Evolutionary conservation across 352 stramenopile genomes (phyloP), one percentile per base, ranked within the genome.

Genomic region (Saprolegnia diclina): DNA sequence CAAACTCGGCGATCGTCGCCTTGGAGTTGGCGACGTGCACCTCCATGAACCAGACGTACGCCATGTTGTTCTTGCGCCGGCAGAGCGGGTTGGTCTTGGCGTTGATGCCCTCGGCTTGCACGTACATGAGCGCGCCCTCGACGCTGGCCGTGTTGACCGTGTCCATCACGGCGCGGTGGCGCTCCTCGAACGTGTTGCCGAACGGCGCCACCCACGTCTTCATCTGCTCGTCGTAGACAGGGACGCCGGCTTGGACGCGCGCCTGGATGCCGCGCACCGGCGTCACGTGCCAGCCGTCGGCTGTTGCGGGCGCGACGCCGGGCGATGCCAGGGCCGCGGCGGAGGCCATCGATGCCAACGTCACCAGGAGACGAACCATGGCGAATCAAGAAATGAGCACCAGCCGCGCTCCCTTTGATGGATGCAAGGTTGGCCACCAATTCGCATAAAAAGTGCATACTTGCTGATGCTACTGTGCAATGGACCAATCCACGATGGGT

Each of bases 111-210:
- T 89, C 80, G 26, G 79, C 76, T 62, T 90, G 82, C 13, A 90
- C 73, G 63, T 89, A 89, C 80, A 87, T 83, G 50, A 90, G 74
- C 21, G 75, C 79, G 26, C 82, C 82, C 42, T 91, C 83, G 0
- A 93, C 85, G 0, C 71, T 81, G 14, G 83, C 85, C 6, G 81
- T 91, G 73, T 93, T 93, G 65, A 93, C 85, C 13, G 78, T 89
- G 74, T 94, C 83, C 71, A 91, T 79, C 18, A 69, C 75, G 45
- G 79, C 81, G n/a, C 83, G 55, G 74, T 92, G 91, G 35, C 78
- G 73, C 70, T 83, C 54, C 14, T 82, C 65, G 61, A 91, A 90
- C 22, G 74, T 77, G 24, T 77, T 77, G 71, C 76, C 73, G 48
- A 74, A 80, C 10, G 63, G 63, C 10, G 63, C 63, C n/a, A 69